phyloP scores from a whole-genome alignment of 1,284 basidiomycete genomes.

The Bondarzewia mesenterica region DNA sequence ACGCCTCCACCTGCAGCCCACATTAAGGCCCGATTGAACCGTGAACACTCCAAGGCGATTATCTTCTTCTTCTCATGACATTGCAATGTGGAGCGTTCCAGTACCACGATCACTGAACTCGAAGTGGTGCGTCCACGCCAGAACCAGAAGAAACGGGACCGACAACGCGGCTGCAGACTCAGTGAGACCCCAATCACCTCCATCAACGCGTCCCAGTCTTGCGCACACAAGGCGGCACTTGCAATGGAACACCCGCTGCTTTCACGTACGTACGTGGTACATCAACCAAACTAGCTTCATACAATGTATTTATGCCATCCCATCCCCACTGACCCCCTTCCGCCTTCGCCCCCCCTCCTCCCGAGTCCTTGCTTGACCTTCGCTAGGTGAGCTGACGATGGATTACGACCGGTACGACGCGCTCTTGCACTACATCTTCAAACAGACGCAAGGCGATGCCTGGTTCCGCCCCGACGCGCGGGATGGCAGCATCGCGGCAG shows the following conservation, averaged over 20 bases:
- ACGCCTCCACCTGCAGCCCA: no score
- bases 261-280: not conserved
- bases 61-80: no score
- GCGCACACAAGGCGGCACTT: constrained; percentile 13
- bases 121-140: no score
- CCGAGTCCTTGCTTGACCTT: not conserved
- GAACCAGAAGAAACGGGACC: no score
- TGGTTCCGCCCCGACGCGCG: constrained; percentile 44
- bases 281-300: not conserved
- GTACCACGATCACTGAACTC: no score
- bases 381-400: constrained; percentile 17
- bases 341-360: not conserved
- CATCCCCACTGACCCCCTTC: not conserved
- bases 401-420: constrained; percentile 44
- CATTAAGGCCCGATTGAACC: no score
- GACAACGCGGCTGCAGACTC: no score
- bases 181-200: no score
- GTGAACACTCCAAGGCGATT: no score
- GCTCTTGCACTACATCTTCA: constrained; percentile 46
- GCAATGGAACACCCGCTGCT: constrained; percentile 1
- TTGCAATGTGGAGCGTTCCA: no score
- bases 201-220: constrained; percentile 17
- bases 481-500: constrained; percentile 32
- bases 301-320: not conserved
- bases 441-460: constrained; percentile 50